These are phyloP conservation scores for Inosperma sp. DNA, from an alignment of 768 basidiomycete species.

Conservation along the genomic window DNA sequence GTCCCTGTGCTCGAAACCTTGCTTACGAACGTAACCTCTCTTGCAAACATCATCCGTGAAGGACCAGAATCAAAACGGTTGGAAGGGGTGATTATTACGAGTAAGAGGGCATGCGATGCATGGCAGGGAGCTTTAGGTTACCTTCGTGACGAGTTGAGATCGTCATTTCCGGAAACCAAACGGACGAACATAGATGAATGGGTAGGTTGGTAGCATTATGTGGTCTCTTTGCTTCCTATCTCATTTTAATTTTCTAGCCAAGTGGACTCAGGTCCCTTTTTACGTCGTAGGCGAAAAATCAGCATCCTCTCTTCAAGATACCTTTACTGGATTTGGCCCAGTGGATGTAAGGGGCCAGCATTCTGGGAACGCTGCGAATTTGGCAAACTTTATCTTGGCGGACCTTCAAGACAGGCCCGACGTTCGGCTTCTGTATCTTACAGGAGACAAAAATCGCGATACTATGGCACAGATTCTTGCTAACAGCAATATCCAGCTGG, in stretches of 20 bases:
- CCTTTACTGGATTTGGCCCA: conserved; percentile 18
- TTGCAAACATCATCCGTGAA: conserved; percentile 39
- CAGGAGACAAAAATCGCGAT: conserved; percentile 84
- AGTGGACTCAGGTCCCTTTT: conserved; percentile 62
- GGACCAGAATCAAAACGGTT: conserved; percentile 34
- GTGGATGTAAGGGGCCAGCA: conserved; percentile 40
- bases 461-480: conserved; percentile 50
- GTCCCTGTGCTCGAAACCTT: conserved; percentile 70
- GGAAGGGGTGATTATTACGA: conserved; percentile 72
- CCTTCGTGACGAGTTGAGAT: not conserved
- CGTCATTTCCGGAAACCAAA: conserved; percentile 1
- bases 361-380: conserved; percentile 63
- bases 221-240: not conserved
- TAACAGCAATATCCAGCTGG: conserved; percentile 41
- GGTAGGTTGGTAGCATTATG: conserved; percentile 19
- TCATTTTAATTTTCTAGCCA: conserved; percentile 8
- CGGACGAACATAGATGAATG: not conserved
- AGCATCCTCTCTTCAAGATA: conserved; percentile 39
- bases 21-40: conserved; percentile 42
- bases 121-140: conserved; percentile 47
- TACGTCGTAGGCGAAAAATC: conserved; percentile 76
- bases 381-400: conserved; percentile 58
- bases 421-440: conserved; percentile 61
- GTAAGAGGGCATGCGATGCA: conserved; percentile 70
- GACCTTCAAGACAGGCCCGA: conserved; percentile 22